phyloP scores from a whole-genome alignment of 2,329 filamentous ascomycete genomes.

The Sporothrix mexicana region DNA sequence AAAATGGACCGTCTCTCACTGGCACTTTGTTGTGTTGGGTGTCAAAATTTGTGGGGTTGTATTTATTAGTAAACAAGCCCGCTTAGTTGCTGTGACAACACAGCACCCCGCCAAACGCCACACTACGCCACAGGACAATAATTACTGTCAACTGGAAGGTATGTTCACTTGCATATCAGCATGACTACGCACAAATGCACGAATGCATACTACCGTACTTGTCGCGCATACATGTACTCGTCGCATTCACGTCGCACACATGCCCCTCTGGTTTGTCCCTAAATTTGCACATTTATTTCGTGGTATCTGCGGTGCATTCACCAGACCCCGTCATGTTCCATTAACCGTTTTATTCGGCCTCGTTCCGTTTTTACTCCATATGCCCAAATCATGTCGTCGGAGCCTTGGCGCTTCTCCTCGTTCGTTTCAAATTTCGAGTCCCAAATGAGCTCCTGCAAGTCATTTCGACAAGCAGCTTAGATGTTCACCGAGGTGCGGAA shows the following conservation, averaged over 20 bases:
- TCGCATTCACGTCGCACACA: neutral
- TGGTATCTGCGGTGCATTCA: conserved; percentile 33
- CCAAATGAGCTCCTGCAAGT: neutral
- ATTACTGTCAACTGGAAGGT: too few relatives aligned
- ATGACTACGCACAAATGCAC: neutral
- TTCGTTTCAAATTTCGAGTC: conserved; percentile 5
- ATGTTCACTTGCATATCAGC: too few relatives aligned
- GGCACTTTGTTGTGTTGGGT: conserved; percentile 27
- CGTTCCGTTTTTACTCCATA: conserved; percentile 24
- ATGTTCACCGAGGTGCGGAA: conserved; percentile 92
- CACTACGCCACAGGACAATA: conserved; percentile 18
- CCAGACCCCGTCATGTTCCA: conserved; percentile 30
- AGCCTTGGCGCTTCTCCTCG: neutral
- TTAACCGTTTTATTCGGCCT: conserved; percentile 22
- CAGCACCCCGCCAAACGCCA: neutral
- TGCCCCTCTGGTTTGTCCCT: conserved; percentile 13
- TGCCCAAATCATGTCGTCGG: conserved; percentile 1
- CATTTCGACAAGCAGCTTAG: conserved; percentile 55
- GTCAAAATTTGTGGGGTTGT: conserved; percentile 30
- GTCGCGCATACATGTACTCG: neutral
- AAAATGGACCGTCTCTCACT: neutral
- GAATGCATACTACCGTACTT: neutral
- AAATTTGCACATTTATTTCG: conserved; percentile 29
- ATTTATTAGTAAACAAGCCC: conserved; percentile 37
- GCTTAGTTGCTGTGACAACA: conserved; percentile 37